Base-by-base conservation (phyloP, 305 asterid genomes). In the Solanum aculeatissimum region DNA sequence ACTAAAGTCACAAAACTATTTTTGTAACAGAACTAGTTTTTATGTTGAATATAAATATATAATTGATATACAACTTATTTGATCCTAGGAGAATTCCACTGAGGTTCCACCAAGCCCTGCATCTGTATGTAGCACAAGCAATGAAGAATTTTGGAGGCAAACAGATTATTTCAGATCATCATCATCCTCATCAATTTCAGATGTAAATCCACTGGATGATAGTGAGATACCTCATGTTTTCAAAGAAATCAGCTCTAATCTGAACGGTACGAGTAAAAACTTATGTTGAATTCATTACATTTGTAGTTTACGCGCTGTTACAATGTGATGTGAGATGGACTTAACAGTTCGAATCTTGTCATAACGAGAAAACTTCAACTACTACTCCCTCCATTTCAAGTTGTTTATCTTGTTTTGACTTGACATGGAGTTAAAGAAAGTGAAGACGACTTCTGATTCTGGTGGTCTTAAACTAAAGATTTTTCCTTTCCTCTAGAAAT, bases 91-190 rank as follows among this genome's bases (percentile, higher is more conserved):
- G 82, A 91, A 97, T 84, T 92, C 90, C 54, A 95, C 98, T 11
- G 99, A 97, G 91, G 98, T 97, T 83, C 99, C 99, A 83, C 98
- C 99, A 82, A 97, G 99, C 91, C 99, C 99, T 53, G 99, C 98
- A 86, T 97, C 99, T 47, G 96, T 94, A 38, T 95, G 98, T 89
- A 97, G 98, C 87, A 95, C 90, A 71, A 77, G 87, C 88, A 92
- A 90, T 68, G 98, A 97, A 38, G 98, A 94, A 55, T 77, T 80
- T 86, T 97, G 97, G 95, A 91, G 94, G 93, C 90, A 92, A 66
- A 82, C 89, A 42, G 98, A 89, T 81, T 88, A 85, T 86, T 89
- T 57, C 19, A 75, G 82, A 38, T 51, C 77, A 69, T 35, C 40
- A 35, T 51, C 19, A 75, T 51, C 19, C 25, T 95, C 95, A 89